Percentiles rank a stretch among this genome's conserved stretches.
Evolutionary conservation across 1,284 basidiomycete species (phyloP).

Genomic region (Rhizopogon hawkerae): DNA sequence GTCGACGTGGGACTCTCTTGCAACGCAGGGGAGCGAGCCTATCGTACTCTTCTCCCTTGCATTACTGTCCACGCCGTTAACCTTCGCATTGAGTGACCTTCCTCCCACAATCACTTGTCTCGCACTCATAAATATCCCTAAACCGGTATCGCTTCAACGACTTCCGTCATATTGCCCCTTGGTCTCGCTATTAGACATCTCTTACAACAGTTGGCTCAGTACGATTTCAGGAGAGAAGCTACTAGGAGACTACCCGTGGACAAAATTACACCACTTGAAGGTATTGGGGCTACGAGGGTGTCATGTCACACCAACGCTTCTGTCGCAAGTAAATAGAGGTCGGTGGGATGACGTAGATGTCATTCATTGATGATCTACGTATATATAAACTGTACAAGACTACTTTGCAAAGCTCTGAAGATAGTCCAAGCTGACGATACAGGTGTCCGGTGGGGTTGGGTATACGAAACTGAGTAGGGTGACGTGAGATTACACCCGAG

Average conservation of each 20-base stretch:
- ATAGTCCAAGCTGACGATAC: constrained; percentile 4
- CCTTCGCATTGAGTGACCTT: constrained; percentile 33
- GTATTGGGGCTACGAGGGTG: constrained; percentile 49
- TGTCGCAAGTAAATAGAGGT: constrained; percentile 43
- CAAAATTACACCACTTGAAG: constrained; percentile 40
- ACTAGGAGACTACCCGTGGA: constrained; percentile 49
- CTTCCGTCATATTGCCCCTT: constrained; percentile 54
- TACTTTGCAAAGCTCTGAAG: background rate
- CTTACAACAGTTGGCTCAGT: constrained; percentile 56
- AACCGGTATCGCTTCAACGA: constrained; percentile 41
- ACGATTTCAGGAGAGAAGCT: constrained; percentile 25
- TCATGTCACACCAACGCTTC: constrained; percentile 32
- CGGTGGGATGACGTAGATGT: constrained; percentile 57
- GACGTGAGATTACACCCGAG: constrained; percentile 26
- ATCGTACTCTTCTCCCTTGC: constrained; percentile 33
- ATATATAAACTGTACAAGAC: background rate
- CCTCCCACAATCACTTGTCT: constrained; percentile 53
- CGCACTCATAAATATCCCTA: constrained; percentile 41
- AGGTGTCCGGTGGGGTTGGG: background rate
- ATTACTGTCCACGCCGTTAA: constrained; percentile 30
- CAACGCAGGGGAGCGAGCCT: constrained; percentile 14
- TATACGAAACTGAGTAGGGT: background rate
- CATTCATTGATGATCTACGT: constrained; percentile 24
- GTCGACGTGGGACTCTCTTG: constrained; percentile 19
- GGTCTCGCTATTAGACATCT: constrained; percentile 55